Percentiles rank a stretch among this genome's conserved stretches.
phyloP scores from a whole-genome alignment of 768 basidiomycete genomes.

The Suillus subluteus region DNA sequence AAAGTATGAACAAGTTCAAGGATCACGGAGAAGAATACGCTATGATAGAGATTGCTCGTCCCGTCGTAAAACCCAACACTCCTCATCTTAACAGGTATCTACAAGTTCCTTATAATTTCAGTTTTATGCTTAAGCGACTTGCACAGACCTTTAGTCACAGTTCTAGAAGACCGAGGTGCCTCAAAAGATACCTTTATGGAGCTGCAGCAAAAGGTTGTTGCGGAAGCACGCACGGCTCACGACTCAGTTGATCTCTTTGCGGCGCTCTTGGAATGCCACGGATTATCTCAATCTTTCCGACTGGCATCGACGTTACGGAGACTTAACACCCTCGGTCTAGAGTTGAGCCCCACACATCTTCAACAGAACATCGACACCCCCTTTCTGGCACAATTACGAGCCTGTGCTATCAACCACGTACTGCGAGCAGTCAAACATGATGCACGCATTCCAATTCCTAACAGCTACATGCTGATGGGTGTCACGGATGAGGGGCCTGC shows the following conservation, averaged over 20 bases:
- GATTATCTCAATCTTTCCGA: constrained; percentile 48
- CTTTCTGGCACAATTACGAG: constrained; percentile 61
- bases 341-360: constrained; percentile 41
- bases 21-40: constrained; percentile 50
- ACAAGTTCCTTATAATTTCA: not conserved
- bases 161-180: constrained; percentile 78
- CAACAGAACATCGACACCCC: constrained; percentile 49
- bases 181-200: constrained; percentile 55
- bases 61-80: constrained; percentile 59
- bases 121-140: not conserved
- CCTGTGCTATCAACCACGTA: constrained; percentile 64
- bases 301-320: constrained; percentile 55
- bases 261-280: constrained; percentile 51
- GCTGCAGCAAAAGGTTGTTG: constrained; percentile 64
- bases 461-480: constrained; percentile 74
- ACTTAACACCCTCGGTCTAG: constrained; percentile 51
- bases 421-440: constrained; percentile 75
- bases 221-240: constrained; percentile 59
- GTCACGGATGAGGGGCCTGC: constrained; percentile 83
- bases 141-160: constrained; percentile 70
- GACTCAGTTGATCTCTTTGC: constrained; percentile 55
- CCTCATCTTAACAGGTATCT: constrained; percentile 74
- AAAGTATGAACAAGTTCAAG: constrained; percentile 78
- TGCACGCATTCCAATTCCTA: constrained; percentile 72
- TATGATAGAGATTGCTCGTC: constrained; percentile 73